Base-by-base conservation (phyloP, 768 basidiomycete species). In the Auriculariales sp. region DNA sequence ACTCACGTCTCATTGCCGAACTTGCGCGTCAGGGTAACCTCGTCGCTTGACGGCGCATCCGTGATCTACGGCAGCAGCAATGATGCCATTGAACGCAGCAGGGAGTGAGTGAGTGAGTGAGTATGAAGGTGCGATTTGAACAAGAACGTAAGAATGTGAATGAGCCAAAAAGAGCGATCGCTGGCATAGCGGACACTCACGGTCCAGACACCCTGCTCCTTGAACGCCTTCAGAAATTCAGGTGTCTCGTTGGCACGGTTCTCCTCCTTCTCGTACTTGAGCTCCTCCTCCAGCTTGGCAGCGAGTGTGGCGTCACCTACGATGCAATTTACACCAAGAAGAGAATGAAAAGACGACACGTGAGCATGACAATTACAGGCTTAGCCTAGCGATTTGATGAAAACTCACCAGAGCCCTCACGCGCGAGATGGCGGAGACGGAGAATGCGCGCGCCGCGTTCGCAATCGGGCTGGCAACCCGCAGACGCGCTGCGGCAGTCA, bases 1-100 rank as follows among this genome's bases (percentile, higher is more conserved):
- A 75, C 83, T 50, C 56, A 94, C 91, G 66, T 75, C 67, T 98
- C 94, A 57, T 88, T 89, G 53, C 89, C 92, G 64, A 90, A 94
- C 56, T 78, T 81, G 56, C 92, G 79, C n/a, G 69, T 69, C 35
- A 98, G 66, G 24, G 73, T 66, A 32, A 98, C 78, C 64, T 95
- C 92, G 63, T 94, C 92, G 49, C 78, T 74, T 31, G 83, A 85
- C 4, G 67, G 55, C 11, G 63, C 63, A 62, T 94, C 86, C 50
- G 78, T 71, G 55, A 98, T 73, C 81, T 88, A 28, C 48, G 30
- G 19, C 28, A 33, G 47, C 27, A 30, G 19, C 19, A 42, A 15
- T 33, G 35, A 6, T 30, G 46, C 19, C 22, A 29, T 25, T 28
- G 12, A 33, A 22, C 46, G 30, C 14, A 28, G 47, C 30, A 31